These are phyloP conservation scores for Colletotrichum orbiculare DNA, from an alignment of 2,329 filamentous ascomycete genomes.

Conservation along the genomic window DNA sequence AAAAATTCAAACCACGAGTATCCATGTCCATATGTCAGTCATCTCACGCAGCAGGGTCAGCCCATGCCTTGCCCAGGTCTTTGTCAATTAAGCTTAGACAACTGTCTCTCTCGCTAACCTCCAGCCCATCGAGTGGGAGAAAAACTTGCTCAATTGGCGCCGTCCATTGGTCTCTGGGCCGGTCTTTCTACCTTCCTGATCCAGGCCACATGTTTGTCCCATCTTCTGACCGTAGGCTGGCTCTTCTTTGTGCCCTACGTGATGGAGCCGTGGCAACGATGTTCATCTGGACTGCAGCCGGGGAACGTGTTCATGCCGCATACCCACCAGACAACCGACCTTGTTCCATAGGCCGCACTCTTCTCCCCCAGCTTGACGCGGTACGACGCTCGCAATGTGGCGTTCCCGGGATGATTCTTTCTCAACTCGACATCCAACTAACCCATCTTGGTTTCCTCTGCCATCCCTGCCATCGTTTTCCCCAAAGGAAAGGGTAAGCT, in stretches of 20 bases:
- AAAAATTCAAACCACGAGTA: constrained; percentile 2
- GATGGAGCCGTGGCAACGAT: background rate
- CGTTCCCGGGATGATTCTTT: background rate
- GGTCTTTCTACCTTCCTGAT: constrained; percentile 10
- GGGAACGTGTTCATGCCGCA: background rate
- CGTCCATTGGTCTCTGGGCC: constrained; percentile 26
- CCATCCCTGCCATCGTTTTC: too few species aligned
- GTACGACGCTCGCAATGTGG: constrained; percentile 8
- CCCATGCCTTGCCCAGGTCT: background rate
- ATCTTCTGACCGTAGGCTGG: background rate
- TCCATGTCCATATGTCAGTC: background rate
- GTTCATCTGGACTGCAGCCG: background rate
- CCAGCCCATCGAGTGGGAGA: constrained; percentile 1
- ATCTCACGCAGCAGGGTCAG: background rate
- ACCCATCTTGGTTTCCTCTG: too few species aligned
- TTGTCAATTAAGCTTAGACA: background rate
- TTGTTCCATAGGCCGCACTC: background rate
- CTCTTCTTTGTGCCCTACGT: background rate
- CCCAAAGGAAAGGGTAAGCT: too few species aligned
- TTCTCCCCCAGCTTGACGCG: background rate
- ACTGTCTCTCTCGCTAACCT: constrained; percentile 4
- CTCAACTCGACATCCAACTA: too few species aligned
- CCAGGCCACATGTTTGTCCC: background rate
- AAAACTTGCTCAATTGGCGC: constrained; percentile 42
- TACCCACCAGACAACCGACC: background rate